Conservation (phyloP, 768 basidiomycete genomes). For the Serendipita sp. region DNA sequence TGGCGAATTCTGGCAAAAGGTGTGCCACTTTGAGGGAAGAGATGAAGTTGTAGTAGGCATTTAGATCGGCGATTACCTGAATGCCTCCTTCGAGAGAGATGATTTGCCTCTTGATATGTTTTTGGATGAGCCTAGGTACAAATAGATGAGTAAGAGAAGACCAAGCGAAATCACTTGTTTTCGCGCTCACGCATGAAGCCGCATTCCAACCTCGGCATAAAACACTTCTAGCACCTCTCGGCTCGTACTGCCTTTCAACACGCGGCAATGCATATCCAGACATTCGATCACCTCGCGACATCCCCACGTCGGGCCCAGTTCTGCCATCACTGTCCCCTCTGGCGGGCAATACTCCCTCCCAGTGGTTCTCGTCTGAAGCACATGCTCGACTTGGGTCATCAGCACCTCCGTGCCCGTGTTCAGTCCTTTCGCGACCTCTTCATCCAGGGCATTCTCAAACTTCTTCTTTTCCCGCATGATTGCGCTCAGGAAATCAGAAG, state of each 20-base stretch:
- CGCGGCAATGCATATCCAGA: conserved; percentile 77
- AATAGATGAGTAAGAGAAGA: too few species aligned
- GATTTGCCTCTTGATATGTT: conserved; percentile 94
- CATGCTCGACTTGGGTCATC: conserved; percentile 96
- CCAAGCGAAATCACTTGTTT: too few species aligned
- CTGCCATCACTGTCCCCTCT: conserved; percentile 51
- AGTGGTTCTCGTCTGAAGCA: conserved; percentile 66
- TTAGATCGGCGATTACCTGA: conserved; percentile 90
- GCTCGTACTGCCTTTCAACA: conserved; percentile 85
- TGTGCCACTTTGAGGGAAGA: conserved; percentile 67
- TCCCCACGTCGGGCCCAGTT: conserved; percentile 72
- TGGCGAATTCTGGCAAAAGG: conserved; percentile 81
- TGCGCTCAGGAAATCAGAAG: conserved; percentile 81
- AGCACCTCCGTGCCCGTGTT: conserved; percentile 92
- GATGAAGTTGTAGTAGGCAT: conserved; percentile 84
- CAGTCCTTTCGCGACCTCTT: conserved; percentile 81
- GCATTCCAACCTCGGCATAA: conserved; percentile 91
- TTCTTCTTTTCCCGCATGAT: conserved; percentile 94
- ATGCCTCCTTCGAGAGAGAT: conserved; percentile 90
- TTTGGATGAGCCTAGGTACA: conserved; percentile 64
- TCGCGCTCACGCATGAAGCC: conserved; percentile 55
- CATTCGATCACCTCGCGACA: conserved; percentile 84
- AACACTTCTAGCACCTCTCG: conserved; percentile 96
- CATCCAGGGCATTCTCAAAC: conserved; percentile 85
- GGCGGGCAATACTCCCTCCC: conserved; percentile 84